These are phyloP conservation scores for Jackrogersella minutella DNA, from an alignment of 495 filamentous ascomycete species.

Conservation along the genomic window DNA sequence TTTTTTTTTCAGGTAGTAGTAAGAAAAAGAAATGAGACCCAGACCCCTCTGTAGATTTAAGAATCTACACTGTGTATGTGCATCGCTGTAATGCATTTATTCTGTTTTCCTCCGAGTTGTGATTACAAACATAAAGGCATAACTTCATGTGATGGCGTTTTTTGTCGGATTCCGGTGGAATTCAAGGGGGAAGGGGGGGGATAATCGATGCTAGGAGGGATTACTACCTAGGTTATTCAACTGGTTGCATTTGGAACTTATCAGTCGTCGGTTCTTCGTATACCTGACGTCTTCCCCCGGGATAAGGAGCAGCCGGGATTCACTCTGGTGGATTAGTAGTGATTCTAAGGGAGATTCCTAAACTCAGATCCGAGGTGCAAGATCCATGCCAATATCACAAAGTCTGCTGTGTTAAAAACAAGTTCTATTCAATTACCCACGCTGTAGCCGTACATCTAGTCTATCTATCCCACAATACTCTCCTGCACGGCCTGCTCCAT, in stretches of 20 bases:
- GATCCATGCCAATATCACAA: no score
- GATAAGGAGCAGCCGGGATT: no score
- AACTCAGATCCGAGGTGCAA: no score
- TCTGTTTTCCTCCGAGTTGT: conserved; percentile 8
- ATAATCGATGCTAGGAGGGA: conserved; percentile 3
- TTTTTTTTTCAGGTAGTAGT: conserved; percentile 26
- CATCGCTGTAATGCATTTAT: conserved; percentile 14
- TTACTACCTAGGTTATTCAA: conserved; percentile 10
- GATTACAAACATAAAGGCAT: conserved; percentile 21
- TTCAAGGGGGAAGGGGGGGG: background rate
- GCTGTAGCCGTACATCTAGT: background rate
- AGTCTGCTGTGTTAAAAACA: no score
- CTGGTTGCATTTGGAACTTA: conserved; percentile 18
- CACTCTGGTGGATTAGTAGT: no score
- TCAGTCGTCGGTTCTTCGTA: background rate
- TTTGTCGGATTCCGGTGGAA: conserved; percentile 26
- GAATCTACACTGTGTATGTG: conserved; percentile 21
- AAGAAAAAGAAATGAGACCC: background rate
- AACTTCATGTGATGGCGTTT: conserved; percentile 30
- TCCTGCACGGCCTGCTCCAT: conserved; percentile 10
- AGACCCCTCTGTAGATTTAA: background rate
- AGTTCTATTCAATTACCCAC: no score
- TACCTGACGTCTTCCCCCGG: background rate
- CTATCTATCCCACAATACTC: conserved; percentile 18
- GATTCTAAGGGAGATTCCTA: no score